These are phyloP conservation scores for Remersonia thermophila DNA, from an alignment of 2,329 filamentous ascomycete species.

Conservation along the genomic window DNA sequence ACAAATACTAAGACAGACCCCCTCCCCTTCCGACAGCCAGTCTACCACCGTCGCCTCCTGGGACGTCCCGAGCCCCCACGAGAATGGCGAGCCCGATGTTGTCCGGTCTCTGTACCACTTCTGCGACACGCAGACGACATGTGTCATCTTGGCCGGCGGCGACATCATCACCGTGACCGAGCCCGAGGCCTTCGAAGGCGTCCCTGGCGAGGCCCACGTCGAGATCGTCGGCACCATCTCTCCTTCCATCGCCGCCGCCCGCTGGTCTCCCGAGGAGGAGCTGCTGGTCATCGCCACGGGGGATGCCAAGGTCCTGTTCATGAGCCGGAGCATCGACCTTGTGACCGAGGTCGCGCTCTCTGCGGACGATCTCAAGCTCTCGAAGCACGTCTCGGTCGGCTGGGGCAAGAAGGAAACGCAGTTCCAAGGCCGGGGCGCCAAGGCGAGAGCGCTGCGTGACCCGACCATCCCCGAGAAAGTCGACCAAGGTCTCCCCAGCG, in stretches of 20 bases:
- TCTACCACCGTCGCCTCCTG: constrained; percentile 57
- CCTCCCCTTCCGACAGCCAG: constrained; percentile 21
- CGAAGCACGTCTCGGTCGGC: constrained; percentile 87
- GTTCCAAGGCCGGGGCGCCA: constrained; percentile 83
- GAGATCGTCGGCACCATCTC: constrained; percentile 95
- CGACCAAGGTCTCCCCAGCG: constrained; percentile 67
- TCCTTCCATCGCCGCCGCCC: constrained; percentile 75
- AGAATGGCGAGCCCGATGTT: constrained; percentile 61
- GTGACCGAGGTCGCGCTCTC: constrained; percentile 63
- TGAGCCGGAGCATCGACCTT: constrained; percentile 84
- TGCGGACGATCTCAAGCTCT: constrained; percentile 68
- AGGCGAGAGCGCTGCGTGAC: constrained; percentile 73
- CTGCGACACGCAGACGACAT: constrained; percentile 63
- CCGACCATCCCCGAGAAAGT: constrained; percentile 90
- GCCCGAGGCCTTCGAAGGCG: neutral
- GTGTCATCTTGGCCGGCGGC: constrained; percentile 75
- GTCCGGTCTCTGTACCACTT: constrained; percentile 77
- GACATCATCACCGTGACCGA: constrained; percentile 82
- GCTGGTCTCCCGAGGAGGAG: constrained; percentile 94
- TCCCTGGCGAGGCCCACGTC: constrained; percentile 65
- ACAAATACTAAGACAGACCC: constrained; percentile 1
- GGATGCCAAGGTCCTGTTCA: constrained; percentile 69
- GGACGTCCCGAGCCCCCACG: constrained; percentile 73
- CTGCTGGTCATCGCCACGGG: constrained; percentile 73
- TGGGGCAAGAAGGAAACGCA: constrained; percentile 99